These are phyloP conservation scores for Camelina neglecta DNA, from an alignment of 345 rosid genomes.

Conservation along the genomic window DNA sequence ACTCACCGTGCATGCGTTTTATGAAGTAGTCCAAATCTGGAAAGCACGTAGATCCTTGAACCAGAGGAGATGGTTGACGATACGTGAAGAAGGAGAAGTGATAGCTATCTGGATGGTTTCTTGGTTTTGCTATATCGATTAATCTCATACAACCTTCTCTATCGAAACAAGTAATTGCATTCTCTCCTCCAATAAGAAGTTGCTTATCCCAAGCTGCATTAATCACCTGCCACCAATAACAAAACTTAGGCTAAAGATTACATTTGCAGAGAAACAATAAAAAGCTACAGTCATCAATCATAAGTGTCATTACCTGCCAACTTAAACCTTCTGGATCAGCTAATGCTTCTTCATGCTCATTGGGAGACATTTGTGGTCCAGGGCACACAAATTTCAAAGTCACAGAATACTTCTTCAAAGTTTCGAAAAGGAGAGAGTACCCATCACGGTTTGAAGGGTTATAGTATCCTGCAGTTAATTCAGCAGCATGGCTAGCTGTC, in stretches of 20 bases:
- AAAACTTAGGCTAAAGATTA: slow-evolving; percentile 27
- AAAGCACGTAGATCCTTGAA: slow-evolving; percentile 76
- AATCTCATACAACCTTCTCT: slow-evolving; percentile 77
- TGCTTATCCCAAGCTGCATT: slow-evolving; percentile 90
- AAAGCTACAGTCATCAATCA: neutral
- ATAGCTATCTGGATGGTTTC: slow-evolving; percentile 76
- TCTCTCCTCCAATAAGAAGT: slow-evolving; percentile 70
- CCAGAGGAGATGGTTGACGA: slow-evolving; percentile 78
- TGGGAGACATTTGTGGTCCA: slow-evolving; percentile 58
- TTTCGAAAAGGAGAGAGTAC: slow-evolving; percentile 70
- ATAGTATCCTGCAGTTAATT: slow-evolving; percentile 86
- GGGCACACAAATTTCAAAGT: slow-evolving; percentile 72
- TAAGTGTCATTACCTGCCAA: slow-evolving; percentile 77
- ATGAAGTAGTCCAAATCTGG: slow-evolving; percentile 74
- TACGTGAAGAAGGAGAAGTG: slow-evolving; percentile 76
- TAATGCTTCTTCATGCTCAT: slow-evolving; percentile 61
- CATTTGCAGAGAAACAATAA: slow-evolving; percentile 1
- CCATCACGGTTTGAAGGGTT: slow-evolving; percentile 92
- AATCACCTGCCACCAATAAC: slow-evolving; percentile 57
- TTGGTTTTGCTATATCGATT: slow-evolving; percentile 83
- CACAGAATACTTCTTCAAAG: slow-evolving; percentile 71
- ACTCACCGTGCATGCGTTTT: slow-evolving; percentile 84
- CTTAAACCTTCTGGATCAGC: slow-evolving; percentile 87
- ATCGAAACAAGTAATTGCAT: slow-evolving; percentile 68
- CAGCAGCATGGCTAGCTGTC: slow-evolving; percentile 91